Evolutionary conservation across 2,329 filamentous ascomycete species (phyloP), one percentile per base, ranked within the genome.

Genomic region (Eurotiales sp.): DNA sequence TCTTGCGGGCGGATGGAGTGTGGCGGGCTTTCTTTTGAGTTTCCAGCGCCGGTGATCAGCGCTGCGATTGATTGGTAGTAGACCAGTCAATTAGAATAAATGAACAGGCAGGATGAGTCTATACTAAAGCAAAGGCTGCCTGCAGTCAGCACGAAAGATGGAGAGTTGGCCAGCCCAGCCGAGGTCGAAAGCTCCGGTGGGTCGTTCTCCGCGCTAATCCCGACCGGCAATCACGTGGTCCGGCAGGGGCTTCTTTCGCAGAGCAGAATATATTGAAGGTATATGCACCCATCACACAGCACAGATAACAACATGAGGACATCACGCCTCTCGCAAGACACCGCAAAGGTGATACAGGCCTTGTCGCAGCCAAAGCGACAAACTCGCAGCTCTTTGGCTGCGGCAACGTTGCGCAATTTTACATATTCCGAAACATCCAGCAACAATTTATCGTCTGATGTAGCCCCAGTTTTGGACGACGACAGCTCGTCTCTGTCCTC

Each of bases 241-340:
- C n/a, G n/a, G n/a, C n/a, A n/a, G n/a, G n/a, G n/a, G n/a, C n/a
- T n/a, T n/a, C n/a, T n/a, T n/a, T n/a, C n/a, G n/a, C n/a, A n/a
- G n/a, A n/a, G n/a, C n/a, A n/a, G n/a, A n/a, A n/a, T n/a, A n/a
- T n/a, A n/a, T n/a, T n/a, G n/a, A n/a, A n/a, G n/a, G n/a, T n/a
- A n/a, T n/a, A n/a, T n/a, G n/a, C 36, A 21, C 29, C 40, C 3
- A 10, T 43, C 40, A 27, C 14, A 15, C 10, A 11, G 5, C 10
- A 8, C 15, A 22, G 12, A 32, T n/a, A 40, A 41, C 25, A 30
- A 37, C 32, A 84, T 84, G 81, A 74, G 77, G 37, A 79, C 80
- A 4, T 84, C 82, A 8, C 73, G 77, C 37, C 68, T 83, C 47
- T 82, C 82, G 8, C 75, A 75, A 59, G 81, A 85, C 23, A 80